Evolutionary conservation across 208 protist genomes (phyloP).

Genomic region (Leishmania martiniquensis): DNA sequence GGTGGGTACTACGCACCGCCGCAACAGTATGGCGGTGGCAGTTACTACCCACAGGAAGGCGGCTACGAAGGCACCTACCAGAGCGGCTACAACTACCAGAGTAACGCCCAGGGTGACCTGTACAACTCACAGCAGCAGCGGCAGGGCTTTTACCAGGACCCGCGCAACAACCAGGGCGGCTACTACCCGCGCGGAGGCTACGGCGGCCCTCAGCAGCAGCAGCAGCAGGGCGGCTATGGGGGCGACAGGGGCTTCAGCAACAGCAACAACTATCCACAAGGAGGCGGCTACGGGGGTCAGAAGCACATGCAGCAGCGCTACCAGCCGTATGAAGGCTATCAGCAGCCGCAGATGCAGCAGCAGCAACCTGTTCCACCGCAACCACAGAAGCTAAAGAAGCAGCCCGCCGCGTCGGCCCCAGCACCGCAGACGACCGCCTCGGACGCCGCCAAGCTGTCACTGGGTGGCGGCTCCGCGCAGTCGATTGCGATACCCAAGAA

Average conservation of each 20-base stretch:
- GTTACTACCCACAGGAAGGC: conserved; percentile 31
- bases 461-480: conserved; percentile 44
- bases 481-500: conserved; percentile 52
- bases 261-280: conserved; percentile 8
- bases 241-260: conserved; percentile 12
- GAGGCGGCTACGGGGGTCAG: conserved; percentile 23
- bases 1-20: conserved; percentile 34
- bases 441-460: conserved; percentile 60
- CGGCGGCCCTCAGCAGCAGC: conserved; percentile 11
- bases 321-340: conserved; percentile 17
- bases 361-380: conserved; percentile 5
- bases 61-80: conserved; percentile 1
- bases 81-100: conserved; percentile 19
- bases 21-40: conserved; percentile 31
- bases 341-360: conserved; percentile 25
- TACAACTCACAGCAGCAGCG: conserved; percentile 17
- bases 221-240: conserved; percentile 18
- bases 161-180: conserved; percentile 16
- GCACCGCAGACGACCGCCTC: conserved; percentile 19
- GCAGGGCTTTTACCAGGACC: conserved; percentile 15
- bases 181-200: conserved; percentile 26
- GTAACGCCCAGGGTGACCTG: not conserved
- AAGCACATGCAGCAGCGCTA: conserved; percentile 28
- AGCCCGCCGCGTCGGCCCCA: conserved; percentile 4
- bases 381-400: conserved; percentile 15